Evolutionary conservation across 1,284 basidiomycete species (phyloP), one percentile per base, ranked within the genome.

Genomic region (Fomes fomentarius): DNA sequence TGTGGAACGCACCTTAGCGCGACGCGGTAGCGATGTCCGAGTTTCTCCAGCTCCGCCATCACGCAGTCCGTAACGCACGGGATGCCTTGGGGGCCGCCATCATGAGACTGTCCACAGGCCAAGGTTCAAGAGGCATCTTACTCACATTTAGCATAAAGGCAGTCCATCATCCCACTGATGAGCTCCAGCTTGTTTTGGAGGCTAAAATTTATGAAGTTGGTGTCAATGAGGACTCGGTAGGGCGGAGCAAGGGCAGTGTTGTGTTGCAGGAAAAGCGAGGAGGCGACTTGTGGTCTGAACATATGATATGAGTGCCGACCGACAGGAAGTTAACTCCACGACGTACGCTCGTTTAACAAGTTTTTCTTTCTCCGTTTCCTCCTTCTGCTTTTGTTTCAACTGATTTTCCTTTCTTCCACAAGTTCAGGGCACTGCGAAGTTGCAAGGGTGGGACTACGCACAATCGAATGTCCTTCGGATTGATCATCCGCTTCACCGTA

Each of bases 151-250:
- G 97, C 97, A 74, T 94, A 98, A 12, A 99, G 77, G 66, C 96
- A 98, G 71, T 99, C 97, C 96, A 99, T 98, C 97, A 99, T 98
- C 14, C 94, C 95, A 67, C 92, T 89, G 19, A 98, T 82, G 42
- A 99, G 82, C 72, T 99, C 97, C 63, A 99, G 80, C 73, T 98
- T 98, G 76, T 99, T 99, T 76, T 99, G 96, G 45, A 99, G 80
- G 62, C 91, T 94, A 71, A 99, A 96, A 71, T 99, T 99, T 81
- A 99, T 98, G 69, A 99, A 99, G 73, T 99, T 99, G 68, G 97
- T 99, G 74, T 99, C 97, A 54, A 99, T 94, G 39, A 99, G 83
- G 10, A 99, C 93, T 24, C 96, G 87, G 71, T 99, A 99, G 0
- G 97, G 97, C 0, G 97, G 97, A 0, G 94, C 96, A 28, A 99